Base-by-base conservation (phyloP, 148 eudicot genomes). In the Euryodendron excelsum region DNA sequence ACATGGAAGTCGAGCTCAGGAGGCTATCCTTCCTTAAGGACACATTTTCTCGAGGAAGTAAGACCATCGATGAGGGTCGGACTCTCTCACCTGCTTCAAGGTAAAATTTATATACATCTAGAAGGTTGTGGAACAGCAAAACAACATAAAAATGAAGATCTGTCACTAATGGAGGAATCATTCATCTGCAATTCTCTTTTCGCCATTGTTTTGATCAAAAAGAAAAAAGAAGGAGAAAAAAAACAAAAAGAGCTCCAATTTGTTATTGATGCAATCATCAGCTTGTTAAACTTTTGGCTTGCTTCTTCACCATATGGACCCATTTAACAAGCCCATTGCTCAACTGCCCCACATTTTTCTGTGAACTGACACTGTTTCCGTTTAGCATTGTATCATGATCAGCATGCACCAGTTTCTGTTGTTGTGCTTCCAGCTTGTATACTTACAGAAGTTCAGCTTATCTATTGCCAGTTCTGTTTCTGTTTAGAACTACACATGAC, bases 1-100 rank as follows among this genome's bases (percentile, higher is more conserved):
- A 93, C 88, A 79, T 96, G 90, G 92, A 96, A 77, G 99, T 96
- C 13, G 99, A 96, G 82, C 85, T 90, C 33, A 82, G 98, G 79
- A 86, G 98, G 82, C 80, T 93, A 74, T 80, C 86, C 39, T 91
- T 85, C 85, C 86, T 93, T 56, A 89, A 86, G 79, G 90, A 89
- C 45, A 86, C 90, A 69, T 93, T 89, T 82, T 77, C 90, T 68
- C 83, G 78, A 72, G 95, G 92, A 31, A 89, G 80, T 59, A 83
- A 86, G 56, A 85, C 91, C 12, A 71, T 85, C 20, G 82, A 87
- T 31, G 87, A 89, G 82, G 93, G 91, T 53, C 83, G 79, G 80
- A 81, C 84, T 75, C 81, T 93, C 80, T 83, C 95, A 5, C 87
- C 80, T 75, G 85, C 85, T 80, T 90, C 93, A 81, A 91, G 95